A percentile compares a stretch with the other conserved stretches of the same genome.
Evolutionary conservation across 768 basidiomycete genomes (phyloP).

Genomic region (Xerocomellus dryophilus): DNA sequence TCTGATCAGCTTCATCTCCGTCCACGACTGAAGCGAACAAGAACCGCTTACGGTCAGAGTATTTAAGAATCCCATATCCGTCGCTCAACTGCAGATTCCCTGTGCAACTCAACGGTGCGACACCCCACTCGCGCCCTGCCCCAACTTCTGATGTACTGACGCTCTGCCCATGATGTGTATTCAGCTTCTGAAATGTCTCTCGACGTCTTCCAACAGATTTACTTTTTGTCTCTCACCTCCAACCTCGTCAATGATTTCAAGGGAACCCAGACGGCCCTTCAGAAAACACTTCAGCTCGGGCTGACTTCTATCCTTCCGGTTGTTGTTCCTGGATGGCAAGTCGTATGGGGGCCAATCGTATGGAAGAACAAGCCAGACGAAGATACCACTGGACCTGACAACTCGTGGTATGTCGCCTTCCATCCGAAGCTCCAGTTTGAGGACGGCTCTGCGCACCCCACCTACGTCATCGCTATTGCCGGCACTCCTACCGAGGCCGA

Average conservation of each 20-base stretch:
- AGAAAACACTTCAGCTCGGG: not conserved
- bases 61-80: not conserved
- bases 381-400: constrained; percentile 1
- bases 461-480: constrained; percentile 14
- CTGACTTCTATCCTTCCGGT: not conserved
- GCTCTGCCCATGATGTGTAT: not conserved
- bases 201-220: constrained; percentile 18
- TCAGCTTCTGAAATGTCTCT: constrained; percentile 4
- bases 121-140: not conserved
- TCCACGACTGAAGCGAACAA: not conserved
- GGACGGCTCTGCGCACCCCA: constrained; percentile 4
- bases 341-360: constrained; percentile 15
- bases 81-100: not conserved
- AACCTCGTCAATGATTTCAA: not conserved
- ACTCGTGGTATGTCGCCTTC: constrained; percentile 16
- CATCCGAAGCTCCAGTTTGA: constrained; percentile 7
- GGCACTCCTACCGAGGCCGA: not conserved
- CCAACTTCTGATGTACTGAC: not conserved
- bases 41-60: not conserved
- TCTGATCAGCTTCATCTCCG: not conserved
- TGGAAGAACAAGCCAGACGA: constrained; percentile 12
- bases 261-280: not conserved
- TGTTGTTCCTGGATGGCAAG: not conserved
- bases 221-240: constrained; percentile 6
- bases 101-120: not conserved